Base-by-base conservation (phyloP, 2,329 filamentous ascomycete species). In the Balansia obtecta region DNA sequence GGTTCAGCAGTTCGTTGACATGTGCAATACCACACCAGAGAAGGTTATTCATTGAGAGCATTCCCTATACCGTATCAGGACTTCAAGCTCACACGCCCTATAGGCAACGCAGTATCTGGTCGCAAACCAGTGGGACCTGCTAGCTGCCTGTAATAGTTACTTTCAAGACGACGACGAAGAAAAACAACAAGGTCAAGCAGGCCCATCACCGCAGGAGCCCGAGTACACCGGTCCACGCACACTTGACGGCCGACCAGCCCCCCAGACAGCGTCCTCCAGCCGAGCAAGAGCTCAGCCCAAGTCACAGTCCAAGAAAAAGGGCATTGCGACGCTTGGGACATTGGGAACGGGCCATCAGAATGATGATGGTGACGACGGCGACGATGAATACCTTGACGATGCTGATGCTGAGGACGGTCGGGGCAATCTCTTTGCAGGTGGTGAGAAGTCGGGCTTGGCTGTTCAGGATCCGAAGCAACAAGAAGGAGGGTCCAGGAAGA, bases 341-440 rank as follows among this genome's bases (percentile, higher is more conserved):
- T 57, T 83, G 1, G 73, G 72, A 27, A 68, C 68, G 38, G 58
- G 58, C 9, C 68, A 76, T 55, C 71, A 67, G 15, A 70, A 79
- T 45, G 71, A 82, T 49, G 74, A 76, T 30, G 72, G 78, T 16
- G 77, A 80, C 48, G 76, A 82, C 15, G 71, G 78, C n/a, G 71
- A 75, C 27, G 27, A 27, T 7, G 27, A 27, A 4, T 27, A 27
- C 8, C 70, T 75, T 22, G 71, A 75, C 1, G 70, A 75, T 2
- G 70, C 76, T 1, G 73, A 83, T 1, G 77, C 82, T 30, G 72
- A 78, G 37, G 75, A 80, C 55, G 73, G 74, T 27, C 73, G 74
- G 7, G 71, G 81, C 54, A 86, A 93, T 61, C 71, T 90, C 55
- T 93, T 90, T 65, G 84, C 88, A 18, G 88, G 88, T 48, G 88